phyloP scores from a whole-genome alignment of 2,329 filamentous ascomycete genomes.

The Periconia macrospinosa region DNA sequence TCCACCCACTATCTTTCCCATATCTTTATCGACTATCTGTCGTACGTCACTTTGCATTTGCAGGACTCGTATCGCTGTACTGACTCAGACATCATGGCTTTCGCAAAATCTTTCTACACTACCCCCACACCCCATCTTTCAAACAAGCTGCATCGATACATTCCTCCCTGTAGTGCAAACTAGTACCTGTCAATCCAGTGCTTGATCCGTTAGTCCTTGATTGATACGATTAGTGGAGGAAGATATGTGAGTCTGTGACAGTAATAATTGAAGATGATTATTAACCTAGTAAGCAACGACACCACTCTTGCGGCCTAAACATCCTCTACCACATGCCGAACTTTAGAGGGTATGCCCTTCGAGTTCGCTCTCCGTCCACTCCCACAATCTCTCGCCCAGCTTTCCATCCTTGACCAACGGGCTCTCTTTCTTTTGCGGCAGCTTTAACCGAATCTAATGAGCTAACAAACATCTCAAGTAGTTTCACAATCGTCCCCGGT shows the following conservation, averaged over 20 bases:
- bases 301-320: too few relatives aligned
- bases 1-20: background rate
- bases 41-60: background rate
- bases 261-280: background rate
- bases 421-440: constrained; percentile 19
- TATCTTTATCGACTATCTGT: background rate
- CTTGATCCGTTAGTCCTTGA: too few relatives aligned
- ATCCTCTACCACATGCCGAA: too few relatives aligned
- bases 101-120: background rate
- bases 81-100: background rate
- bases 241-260: too few relatives aligned
- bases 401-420: constrained; percentile 7
- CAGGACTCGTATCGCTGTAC: background rate
- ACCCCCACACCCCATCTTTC: background rate
- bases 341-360: background rate
- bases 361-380: constrained; percentile 21
- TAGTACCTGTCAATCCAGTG: background rate
- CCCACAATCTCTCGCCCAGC: constrained; percentile 13
- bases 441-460: constrained; percentile 35
- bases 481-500: constrained; percentile 3
- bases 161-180: background rate
- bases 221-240: too few relatives aligned
- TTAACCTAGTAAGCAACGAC: background rate
- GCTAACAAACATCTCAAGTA: constrained; percentile 40
- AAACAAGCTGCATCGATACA: background rate